phyloP scores from a whole-genome alignment of 768 basidiomycete genomes.

The Leccinum arenicola region DNA sequence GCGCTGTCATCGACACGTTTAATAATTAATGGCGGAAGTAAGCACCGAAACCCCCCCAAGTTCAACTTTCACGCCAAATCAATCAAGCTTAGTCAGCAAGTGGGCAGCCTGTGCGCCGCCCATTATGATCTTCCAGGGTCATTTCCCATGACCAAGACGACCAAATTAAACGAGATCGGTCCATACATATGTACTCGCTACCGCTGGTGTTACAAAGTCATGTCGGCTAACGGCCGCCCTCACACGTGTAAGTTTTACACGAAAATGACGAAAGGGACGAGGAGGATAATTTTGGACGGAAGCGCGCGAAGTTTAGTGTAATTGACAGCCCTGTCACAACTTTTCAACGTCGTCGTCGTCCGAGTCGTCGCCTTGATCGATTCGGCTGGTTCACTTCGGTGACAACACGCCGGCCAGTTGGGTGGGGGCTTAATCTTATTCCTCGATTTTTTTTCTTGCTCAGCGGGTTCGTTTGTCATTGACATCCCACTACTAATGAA shows the following conservation, averaged over 20 bases:
- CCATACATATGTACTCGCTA: background rate
- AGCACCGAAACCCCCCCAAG: background rate
- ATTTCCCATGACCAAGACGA: background rate
- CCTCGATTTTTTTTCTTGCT: background rate
- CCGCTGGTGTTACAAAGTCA: background rate
- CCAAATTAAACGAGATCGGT: background rate
- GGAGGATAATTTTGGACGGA: background rate
- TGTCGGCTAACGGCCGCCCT: slow-evolving; percentile 1
- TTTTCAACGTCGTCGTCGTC: slow-evolving; percentile 1
- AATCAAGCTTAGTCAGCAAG: background rate
- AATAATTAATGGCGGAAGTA: slow-evolving; percentile 8
- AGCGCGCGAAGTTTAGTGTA: slow-evolving; percentile 12
- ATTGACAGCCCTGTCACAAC: slow-evolving; percentile 17
- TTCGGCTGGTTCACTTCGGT: background rate
- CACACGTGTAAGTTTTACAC: slow-evolving; percentile 4
- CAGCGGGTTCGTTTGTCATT: slow-evolving; percentile 3
- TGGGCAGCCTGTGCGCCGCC: background rate
- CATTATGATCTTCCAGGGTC: background rate
- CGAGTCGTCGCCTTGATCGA: background rate
- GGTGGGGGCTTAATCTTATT: background rate
- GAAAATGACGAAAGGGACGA: background rate
- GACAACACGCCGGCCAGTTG: background rate
- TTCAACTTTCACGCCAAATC: background rate
- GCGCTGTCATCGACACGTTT: slow-evolving; percentile 4
- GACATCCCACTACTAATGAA: background rate